Conservation (phyloP, 345 rosid genomes). For the Eucalyptus cloeziana region DNA sequence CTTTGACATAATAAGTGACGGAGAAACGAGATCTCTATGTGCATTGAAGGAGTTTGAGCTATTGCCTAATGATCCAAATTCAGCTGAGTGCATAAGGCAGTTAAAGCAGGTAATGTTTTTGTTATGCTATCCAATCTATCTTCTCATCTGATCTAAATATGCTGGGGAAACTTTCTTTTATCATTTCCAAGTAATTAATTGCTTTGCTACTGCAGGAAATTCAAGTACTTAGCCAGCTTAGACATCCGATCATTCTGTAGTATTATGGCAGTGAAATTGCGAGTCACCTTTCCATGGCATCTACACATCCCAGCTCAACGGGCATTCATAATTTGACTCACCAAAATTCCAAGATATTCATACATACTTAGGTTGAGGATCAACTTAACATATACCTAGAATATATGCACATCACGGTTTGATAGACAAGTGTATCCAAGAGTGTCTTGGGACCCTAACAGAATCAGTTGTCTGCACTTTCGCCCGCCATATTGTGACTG, state of each 20-base stretch:
- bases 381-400: too few species aligned
- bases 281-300: too few species aligned
- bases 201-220: not conserved
- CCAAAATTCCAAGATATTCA: too few species aligned
- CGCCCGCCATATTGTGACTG: rapidly evolving
- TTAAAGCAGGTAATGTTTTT: not conserved
- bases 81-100: conserved; percentile 1
- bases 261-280: too few species aligned
- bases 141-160: not conserved
- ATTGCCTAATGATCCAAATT: not conserved
- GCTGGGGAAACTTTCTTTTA: not conserved
- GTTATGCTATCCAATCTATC: not conserved
- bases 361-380: too few species aligned
- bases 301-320: too few species aligned
- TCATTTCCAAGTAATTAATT: not conserved
- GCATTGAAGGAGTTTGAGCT: conserved; percentile 2
- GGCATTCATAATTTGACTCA: too few species aligned
- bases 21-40: not conserved
- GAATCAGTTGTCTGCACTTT: rapidly evolving
- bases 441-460: too few species aligned
- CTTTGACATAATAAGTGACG: not conserved
- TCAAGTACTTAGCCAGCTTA: too few species aligned
- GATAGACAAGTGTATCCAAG: rapidly evolving
- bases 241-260: too few species aligned
- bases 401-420: too few species aligned